Conservation (phyloP, 2,329 filamentous ascomycete species). For the Canariomyces notabilis region DNA sequence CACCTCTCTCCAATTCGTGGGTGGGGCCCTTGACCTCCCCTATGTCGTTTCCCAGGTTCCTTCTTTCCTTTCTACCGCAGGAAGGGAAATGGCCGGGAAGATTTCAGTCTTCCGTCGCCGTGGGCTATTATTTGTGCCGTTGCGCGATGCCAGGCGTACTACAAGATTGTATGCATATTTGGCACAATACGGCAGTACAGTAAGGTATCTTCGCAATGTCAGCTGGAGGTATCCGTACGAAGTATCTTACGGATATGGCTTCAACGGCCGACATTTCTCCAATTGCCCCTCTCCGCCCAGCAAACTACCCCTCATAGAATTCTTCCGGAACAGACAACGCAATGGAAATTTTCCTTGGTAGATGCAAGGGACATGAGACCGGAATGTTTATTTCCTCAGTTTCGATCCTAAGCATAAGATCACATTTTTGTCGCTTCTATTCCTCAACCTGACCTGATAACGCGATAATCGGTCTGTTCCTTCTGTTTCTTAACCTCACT, state of each 20-base stretch:
- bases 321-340: slow-evolving; percentile 14
- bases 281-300: slow-evolving; percentile 9
- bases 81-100: no score
- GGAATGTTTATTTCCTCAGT: background rate
- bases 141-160: no score
- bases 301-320: slow-evolving; percentile 14
- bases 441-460: background rate
- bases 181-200: no score
- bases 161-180: no score
- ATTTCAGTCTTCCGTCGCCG: no score
- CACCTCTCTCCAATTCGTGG: background rate
- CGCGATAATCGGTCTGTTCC: background rate
- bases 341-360: background rate
- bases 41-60: no score
- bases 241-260: background rate
- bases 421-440: background rate
- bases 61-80: no score
- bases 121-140: no score
- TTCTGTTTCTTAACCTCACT: background rate
- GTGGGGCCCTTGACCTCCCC: no score
- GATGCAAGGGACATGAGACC: background rate
- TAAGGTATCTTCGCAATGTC: no score
- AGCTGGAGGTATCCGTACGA: background rate
- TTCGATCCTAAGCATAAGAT: background rate
- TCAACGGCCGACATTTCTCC: slow-evolving; percentile 1